Base-by-base conservation (phyloP, 2,329 filamentous ascomycete species). In the Epicoccum nigrum region DNA sequence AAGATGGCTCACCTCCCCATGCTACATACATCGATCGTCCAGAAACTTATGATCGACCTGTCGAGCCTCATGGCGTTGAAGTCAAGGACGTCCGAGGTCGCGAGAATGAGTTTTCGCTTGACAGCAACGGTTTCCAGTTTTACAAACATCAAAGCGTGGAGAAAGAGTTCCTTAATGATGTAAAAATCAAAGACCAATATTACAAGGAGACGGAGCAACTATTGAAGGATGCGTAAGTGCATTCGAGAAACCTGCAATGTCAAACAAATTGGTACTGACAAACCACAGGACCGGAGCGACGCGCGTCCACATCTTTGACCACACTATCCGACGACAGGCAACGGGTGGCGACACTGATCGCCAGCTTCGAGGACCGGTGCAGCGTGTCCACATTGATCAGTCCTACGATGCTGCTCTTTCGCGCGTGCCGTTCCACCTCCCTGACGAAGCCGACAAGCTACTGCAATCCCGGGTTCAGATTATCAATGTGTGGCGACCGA, bases 281-380 rank as follows among this genome's bases (percentile, higher is more conserved):
- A n/a, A n/a, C 1, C 1, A 4, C 33, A 84, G 82, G 23, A 86
- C 83, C 13, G 83, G 83, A 3, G 83, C 78, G 13, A 72, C 79
- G 2, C 77, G 79, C 17, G 69, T 85, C 58, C 79, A 83, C 74
- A 83, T 86, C 65, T 87, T 86, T 64, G 82, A 85, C 71, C 83
- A 86, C 70, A 85, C 82, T 5, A 82, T 87, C 60, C 79, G 79
- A n/a, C 77, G 79, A 37, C 65, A 68, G 25, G n/a, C 59, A 7
- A 58, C 65, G 4, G 54, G 54, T 12, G 54, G 51, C 9, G 30
- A 15, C 9, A 27, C 54, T 38, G 28, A 72, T 72, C 56, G 62
- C 15, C 48, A 48, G 0, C 66, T 74, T 23, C 76, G 77, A 11
- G 77, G 75, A 0, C 79, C 77, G 1, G 79, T 82, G 2, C 74